phyloP scores from a whole-genome alignment of 1,284 basidiomycete species.

The Lignosus rhinocerotis region DNA sequence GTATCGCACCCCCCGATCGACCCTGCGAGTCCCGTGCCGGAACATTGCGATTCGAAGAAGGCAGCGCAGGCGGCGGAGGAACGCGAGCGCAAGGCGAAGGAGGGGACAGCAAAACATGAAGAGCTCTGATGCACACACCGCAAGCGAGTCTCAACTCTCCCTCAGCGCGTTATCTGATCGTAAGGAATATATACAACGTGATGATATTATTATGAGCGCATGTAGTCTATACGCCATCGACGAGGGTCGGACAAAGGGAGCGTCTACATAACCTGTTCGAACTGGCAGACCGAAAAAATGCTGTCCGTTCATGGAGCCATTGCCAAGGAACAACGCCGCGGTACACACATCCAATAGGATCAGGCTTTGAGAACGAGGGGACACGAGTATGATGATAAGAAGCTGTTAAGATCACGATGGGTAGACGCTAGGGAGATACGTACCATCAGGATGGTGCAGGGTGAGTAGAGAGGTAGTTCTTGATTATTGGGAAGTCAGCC shows the following conservation, averaged over 20 bases:
- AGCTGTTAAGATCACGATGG: background rate
- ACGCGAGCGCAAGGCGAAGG: constrained; percentile 21
- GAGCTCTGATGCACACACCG: constrained; percentile 36
- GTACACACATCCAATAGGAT: background rate
- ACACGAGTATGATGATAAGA: background rate
- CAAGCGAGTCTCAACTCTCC: constrained; percentile 7
- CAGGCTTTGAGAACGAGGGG: background rate
- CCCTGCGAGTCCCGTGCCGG: constrained; percentile 75
- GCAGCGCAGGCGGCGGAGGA: constrained; percentile 25
- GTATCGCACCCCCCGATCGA: constrained; percentile 79
- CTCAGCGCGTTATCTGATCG: constrained; percentile 18
- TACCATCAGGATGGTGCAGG: constrained; percentile 40
- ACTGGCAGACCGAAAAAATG: background rate
- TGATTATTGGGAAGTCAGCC: constrained; percentile 77
- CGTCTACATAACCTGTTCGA: constrained; percentile 8
- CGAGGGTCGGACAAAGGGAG: constrained; percentile 10
- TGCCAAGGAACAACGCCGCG: background rate
- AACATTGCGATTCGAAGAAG: constrained; percentile 73
- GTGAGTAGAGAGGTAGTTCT: constrained; percentile 73
- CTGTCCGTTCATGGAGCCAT: constrained; percentile 1
- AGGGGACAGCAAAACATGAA: constrained; percentile 32
- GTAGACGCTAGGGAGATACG: background rate
- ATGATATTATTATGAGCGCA: constrained; percentile 14
- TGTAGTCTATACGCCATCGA: constrained; percentile 18
- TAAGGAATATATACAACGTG: constrained; percentile 14